Evolutionary conservation across 352 stramenopile species (phyloP), one percentile per base, ranked within the genome.

Genomic region (Globisporangium spiculum): DNA sequence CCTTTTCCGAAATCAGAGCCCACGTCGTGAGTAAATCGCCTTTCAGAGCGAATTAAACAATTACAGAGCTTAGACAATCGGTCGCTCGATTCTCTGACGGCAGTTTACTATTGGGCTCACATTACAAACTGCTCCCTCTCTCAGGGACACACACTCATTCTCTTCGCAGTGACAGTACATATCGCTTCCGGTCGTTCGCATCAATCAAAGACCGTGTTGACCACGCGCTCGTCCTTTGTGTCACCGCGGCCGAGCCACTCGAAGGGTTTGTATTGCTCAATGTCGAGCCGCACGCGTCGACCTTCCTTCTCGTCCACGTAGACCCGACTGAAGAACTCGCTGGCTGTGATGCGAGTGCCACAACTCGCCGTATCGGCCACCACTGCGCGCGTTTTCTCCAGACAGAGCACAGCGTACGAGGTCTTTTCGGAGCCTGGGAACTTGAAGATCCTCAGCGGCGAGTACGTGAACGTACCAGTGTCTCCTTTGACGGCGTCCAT

Each of bases 201-300:
- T 41, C 55, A 60, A 22, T 26, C 27, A 60, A 60, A 60, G 27
- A 26, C 12, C 16, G 30, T 6, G 30, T 60, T 60, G 30, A 60
- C 55, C 55, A 41, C 20, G 54, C 3, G n/a, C 22, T 48, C 18
- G 4, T 14, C 34, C 22, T 60, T 46, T 10, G n/a, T 27, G 9
- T 24, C n/a, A 18, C n/a, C 20, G 5, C 24, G 27, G 8, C 1
- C 3, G 26, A 38, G 27, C 54, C 54, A 60, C 6, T 44, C 14
- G 54, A 60, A 26, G 9, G 54, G 12, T 3, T 41, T 30, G 54
- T 60, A 18, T 3, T 41, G 55, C 30, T 60, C 30, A 22, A 46
- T 46, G 7, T 5, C 27, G 27, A 60, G 26, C 12, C 12, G 54
- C 16, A 26, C 14, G 4, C 26, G 55, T 16, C 27, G 30, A 9